These are phyloP conservation scores for Telfairia occidentalis DNA, from an alignment of 331 rosid species.

Conservation along the genomic window DNA sequence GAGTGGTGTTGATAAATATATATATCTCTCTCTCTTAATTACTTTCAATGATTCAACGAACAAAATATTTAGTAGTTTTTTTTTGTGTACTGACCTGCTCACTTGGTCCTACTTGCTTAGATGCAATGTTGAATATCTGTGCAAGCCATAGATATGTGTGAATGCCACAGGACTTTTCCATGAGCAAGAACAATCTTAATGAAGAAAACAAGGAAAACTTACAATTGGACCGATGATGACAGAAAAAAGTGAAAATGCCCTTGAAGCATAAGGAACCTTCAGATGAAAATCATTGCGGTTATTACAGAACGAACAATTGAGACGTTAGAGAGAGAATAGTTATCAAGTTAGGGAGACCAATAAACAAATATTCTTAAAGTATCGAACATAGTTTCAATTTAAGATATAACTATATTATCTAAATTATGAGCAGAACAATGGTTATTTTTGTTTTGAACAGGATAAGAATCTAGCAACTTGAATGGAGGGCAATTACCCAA, in stretches of 20 bases:
- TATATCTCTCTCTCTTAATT: too few relatives aligned
- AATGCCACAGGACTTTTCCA: background rate
- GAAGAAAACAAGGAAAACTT: conserved; percentile 20
- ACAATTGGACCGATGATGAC: conserved; percentile 53
- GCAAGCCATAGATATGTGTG: background rate
- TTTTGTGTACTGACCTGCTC: conserved; percentile 29
- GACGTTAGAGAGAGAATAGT: background rate
- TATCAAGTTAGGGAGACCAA: background rate
- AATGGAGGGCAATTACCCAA: conserved; percentile 46
- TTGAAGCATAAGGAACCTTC: conserved; percentile 77
- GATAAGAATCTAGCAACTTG: background rate
- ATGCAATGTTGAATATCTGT: conserved; percentile 77
- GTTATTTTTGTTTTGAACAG: background rate
- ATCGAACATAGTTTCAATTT: too few relatives aligned
- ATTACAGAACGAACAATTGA: background rate
- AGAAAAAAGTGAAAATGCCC: conserved; percentile 32
- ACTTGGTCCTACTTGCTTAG: conserved; percentile 58
- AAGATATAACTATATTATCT: background rate
- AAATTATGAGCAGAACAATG: background rate
- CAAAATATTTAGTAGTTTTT: background rate
- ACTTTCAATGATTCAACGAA: background rate
- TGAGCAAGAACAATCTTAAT: background rate
- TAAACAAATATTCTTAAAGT: too few relatives aligned
- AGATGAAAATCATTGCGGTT: conserved; percentile 16
- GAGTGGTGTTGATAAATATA: background rate